These are phyloP conservation scores for Beta macrorhiza DNA, from an alignment of 179 eudicot species.

Conservation along the genomic window DNA sequence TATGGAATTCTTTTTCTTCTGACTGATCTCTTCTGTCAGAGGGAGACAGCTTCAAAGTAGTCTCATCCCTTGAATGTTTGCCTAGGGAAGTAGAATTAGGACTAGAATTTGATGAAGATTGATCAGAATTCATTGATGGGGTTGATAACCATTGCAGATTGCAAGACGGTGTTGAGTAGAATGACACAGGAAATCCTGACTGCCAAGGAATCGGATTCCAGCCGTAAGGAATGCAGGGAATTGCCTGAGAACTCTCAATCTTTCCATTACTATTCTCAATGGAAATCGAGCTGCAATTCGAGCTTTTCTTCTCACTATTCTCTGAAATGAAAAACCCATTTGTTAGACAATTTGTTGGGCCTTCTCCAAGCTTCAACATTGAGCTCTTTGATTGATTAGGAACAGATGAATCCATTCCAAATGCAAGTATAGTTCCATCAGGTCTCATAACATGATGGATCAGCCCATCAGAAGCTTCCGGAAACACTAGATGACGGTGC, in stretches of 20 bases:
- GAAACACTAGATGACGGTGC: constrained; percentile 30
- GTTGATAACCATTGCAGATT: constrained; percentile 39
- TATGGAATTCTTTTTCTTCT: constrained; percentile 20
- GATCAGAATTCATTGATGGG: constrained; percentile 20
- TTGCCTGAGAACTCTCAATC: constrained; percentile 6
- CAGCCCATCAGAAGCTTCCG: constrained; percentile 34
- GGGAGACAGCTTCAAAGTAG: constrained; percentile 23
- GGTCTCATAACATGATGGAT: constrained; percentile 28
- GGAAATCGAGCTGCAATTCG: background rate
- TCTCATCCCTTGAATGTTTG: constrained; percentile 61
- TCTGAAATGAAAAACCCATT: constrained; percentile 25
- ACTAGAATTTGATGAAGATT: constrained; percentile 27
- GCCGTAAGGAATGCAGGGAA: constrained; percentile 26
- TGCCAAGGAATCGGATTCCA: constrained; percentile 35
- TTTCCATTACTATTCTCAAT: constrained; percentile 9
- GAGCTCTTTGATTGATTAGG: constrained; percentile 40
- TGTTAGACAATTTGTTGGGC: constrained; percentile 11
- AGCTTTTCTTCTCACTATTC: background rate
- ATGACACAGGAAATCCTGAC: constrained; percentile 38
- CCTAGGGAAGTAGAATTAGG: constrained; percentile 45
- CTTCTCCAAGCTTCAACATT: constrained; percentile 30
- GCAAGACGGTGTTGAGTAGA: constrained; percentile 39
- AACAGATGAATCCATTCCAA: constrained; percentile 45
- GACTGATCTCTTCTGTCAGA: constrained; percentile 21
- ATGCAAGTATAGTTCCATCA: constrained; percentile 43